These are phyloP conservation scores for Yarrowia yakushimensis DNA, from an alignment of 805 yeast species.

Conservation along the genomic window DNA sequence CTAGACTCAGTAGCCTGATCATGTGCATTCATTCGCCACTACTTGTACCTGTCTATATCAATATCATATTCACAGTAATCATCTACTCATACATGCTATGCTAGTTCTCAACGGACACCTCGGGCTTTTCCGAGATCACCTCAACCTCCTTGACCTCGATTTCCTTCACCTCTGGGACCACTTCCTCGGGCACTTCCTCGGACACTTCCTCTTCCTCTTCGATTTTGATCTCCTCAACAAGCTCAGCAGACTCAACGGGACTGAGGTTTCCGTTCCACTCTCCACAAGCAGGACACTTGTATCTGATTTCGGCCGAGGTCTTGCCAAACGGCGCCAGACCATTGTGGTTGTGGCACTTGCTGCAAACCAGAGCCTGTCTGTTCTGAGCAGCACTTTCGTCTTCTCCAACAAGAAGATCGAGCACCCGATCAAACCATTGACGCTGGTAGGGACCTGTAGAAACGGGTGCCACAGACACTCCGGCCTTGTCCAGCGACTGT, in stretches of 20 bases:
- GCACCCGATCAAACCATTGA: conserved; percentile 44
- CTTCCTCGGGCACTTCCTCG: background rate
- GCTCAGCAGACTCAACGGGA: background rate
- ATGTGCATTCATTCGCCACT: no score
- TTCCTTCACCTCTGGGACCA: background rate
- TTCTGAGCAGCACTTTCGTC: conserved; percentile 59
- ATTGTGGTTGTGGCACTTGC: conserved; percentile 61
- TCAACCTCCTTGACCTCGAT: no score
- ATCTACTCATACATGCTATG: background rate
- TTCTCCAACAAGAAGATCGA: conserved; percentile 51
- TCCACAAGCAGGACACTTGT: conserved; percentile 50
- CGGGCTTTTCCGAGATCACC: conserved; percentile 6
- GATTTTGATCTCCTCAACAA: background rate
- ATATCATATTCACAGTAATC: background rate
- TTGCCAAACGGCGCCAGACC: conserved; percentile 77
- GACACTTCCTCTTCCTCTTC: background rate
- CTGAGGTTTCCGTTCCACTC: background rate
- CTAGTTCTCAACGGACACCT: background rate
- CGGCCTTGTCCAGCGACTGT: background rate
- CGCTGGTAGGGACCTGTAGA: conserved; percentile 30
- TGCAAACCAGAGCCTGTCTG: conserved; percentile 71
- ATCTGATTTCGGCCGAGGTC: conserved; percentile 49
- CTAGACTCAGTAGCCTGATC: no score
- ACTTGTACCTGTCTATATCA: no score
- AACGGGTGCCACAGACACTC: background rate